A percentile compares a stretch with the other conserved stretches of the same genome.
Evolutionary conservation across 2,329 filamentous ascomycete species (phyloP).

Genomic region (Penicillium nordicum): DNA sequence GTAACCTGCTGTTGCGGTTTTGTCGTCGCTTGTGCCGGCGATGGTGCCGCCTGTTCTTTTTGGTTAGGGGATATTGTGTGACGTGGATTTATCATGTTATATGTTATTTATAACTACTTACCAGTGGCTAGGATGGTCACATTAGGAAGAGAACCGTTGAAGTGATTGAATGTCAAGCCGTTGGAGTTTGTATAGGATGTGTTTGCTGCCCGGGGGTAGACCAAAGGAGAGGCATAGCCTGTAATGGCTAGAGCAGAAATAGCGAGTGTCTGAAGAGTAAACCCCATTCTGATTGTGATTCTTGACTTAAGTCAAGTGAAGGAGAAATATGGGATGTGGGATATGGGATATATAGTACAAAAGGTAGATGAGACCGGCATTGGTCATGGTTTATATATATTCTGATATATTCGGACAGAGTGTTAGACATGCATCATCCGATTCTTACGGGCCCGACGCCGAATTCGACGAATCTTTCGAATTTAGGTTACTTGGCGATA

Average conservation of each 20-base stretch:
- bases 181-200: conserved; percentile 25
- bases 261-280: conserved; percentile 15
- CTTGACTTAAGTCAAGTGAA: neutral
- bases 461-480: neutral
- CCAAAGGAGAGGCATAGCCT: conserved; percentile 22
- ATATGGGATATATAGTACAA: neutral
- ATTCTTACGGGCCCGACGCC: neutral
- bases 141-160: conserved; percentile 26
- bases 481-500: conserved; percentile 1
- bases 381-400: neutral
- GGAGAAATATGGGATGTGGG: neutral
- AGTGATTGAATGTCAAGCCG: conserved; percentile 26
- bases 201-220: conserved; percentile 19
- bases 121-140: conserved; percentile 27
- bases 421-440: neutral
- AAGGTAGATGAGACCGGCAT: neutral
- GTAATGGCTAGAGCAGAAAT: conserved; percentile 18
- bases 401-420: neutral
- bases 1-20: conserved; percentile 28
- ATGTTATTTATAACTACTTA: neutral
- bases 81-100: neutral
- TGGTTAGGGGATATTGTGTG: neutral
- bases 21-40: conserved; percentile 24
- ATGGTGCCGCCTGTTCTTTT: conserved; percentile 23
- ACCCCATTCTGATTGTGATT: conserved; percentile 11